Evolutionary conservation across 75 land plant genomes (phyloP).

Genomic region (Cryptomeria japonica): DNA sequence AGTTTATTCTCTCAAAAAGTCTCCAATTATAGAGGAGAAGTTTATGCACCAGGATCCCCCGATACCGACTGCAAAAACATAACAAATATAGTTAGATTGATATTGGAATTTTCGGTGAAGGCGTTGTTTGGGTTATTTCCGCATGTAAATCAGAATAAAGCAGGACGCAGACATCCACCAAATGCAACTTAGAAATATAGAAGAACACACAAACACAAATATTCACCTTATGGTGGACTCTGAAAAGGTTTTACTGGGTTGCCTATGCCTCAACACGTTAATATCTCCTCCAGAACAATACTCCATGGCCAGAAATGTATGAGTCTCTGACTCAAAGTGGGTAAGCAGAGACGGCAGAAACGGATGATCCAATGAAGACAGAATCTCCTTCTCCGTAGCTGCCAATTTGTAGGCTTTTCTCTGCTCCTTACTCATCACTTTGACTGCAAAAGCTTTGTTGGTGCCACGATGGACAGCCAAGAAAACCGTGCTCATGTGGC

Average conservation of each 20-base stretch:
- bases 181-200: neutral
- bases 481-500: conserved; percentile 31
- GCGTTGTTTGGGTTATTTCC: no score
- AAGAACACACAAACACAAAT: neutral
- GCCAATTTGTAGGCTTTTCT: neutral
- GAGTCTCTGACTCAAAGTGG: conserved; percentile 22
- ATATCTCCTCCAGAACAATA: conserved; percentile 36
- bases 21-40: no score
- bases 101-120: no score
- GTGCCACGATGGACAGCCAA: conserved; percentile 16
- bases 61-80: no score
- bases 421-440: conserved; percentile 19
- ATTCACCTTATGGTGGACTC: neutral
- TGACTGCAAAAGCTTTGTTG: conserved; percentile 15
- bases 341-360: conserved; percentile 24
- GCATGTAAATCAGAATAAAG: no score
- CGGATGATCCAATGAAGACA: conserved; percentile 20
- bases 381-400: neutral
- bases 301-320: conserved; percentile 25
- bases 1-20: no score
- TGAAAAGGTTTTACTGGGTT: conserved; percentile 9
- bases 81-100: no score
- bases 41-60: no score
- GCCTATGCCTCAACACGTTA: conserved; percentile 14
- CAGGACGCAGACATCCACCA: no score